Evolutionary conservation across 768 basidiomycete genomes (phyloP), one percentile per base, ranked within the genome.

Genomic region (Steccherinum ochraceum): DNA sequence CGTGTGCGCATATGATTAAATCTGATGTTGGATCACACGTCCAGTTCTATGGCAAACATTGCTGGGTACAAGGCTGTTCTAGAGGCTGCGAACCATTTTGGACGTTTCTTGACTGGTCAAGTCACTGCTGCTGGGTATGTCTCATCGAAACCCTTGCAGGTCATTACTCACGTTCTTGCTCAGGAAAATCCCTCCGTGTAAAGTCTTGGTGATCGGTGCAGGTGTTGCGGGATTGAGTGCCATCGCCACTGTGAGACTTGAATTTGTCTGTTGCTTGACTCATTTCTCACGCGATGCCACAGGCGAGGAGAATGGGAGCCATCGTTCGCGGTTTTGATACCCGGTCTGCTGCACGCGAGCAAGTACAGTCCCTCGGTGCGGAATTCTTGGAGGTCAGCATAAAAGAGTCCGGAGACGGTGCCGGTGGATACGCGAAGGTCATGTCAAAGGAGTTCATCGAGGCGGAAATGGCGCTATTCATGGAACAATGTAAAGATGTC

Each of bases 61-160:
- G 80, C 89, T n/a, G 91, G 91, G 12, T 93, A 93, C 67, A 91
- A 93, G 65, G 91, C 91, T 39, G 89, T 93, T 44, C 66, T 93
- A 62, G 91, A 93, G 66, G 91, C 91, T 24, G 88, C 89, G 21
- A 92, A 90, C 65, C 80, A 88, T 61, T 93, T 93, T 60, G 90
- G 90, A 60, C 75, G 91, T 58, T 93, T 90, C 70, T 73, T 93
- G 57, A 91, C 91, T 26, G 91, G 91, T 60, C 91, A 93, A 66
- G 89, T 90, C 49, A 93, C 91, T 4, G 91, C 91, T 52, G 90
- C 89, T 65, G 89, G 88, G 85, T 89, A 64, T 64, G 84, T 74
- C 18, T 27, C 40, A n/a, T n/a, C n/a, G n/a, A n/a, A n/a, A n/a
- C n/a, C n/a, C n/a, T n/a, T n/a, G n/a, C n/a, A n/a, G n/a, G n/a